phyloP scores from a whole-genome alignment of 306 rosid species.

The Rubus parviflorus region DNA sequence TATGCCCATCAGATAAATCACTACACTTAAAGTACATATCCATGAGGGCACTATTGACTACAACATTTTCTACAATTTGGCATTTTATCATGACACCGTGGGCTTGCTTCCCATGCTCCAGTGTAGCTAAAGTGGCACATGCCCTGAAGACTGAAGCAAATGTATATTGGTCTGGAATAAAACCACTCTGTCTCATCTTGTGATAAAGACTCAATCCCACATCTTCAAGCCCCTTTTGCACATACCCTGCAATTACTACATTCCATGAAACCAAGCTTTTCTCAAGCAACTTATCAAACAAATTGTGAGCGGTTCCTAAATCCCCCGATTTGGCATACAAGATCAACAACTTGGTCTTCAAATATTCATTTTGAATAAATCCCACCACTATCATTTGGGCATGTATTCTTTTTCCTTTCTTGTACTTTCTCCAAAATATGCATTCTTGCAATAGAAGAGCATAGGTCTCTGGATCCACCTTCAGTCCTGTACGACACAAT shows the following conservation, averaged over 20 bases:
- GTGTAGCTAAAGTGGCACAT: conserved; percentile 65
- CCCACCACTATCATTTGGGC: conserved; percentile 63
- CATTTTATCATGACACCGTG: conserved; percentile 62
- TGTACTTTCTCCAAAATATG: conserved; percentile 59
- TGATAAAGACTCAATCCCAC: conserved; percentile 53
- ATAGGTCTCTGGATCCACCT: conserved; percentile 44
- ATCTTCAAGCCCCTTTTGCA: conserved; percentile 56
- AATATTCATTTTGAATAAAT: conserved; percentile 51
- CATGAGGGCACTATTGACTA: conserved; percentile 62
- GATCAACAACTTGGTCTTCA: conserved; percentile 59
- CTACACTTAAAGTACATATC: conserved; percentile 85
- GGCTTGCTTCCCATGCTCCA: conserved; percentile 67
- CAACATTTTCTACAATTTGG: conserved; percentile 54
- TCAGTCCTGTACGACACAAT: conserved; percentile 45
- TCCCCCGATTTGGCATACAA: conserved; percentile 63
- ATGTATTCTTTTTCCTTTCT: conserved; percentile 55
- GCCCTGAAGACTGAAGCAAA: conserved; percentile 75
- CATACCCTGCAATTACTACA: conserved; percentile 57
- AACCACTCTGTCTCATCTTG: conserved; percentile 63
- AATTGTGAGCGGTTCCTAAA: conserved; percentile 47
- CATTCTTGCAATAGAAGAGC: conserved; percentile 80
- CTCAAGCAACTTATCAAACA: conserved; percentile 45
- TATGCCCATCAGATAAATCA: conserved; percentile 51
- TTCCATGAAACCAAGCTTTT: conserved; percentile 70
- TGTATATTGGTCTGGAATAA: conserved; percentile 71